A percentile compares a stretch with the other conserved stretches of the same genome.
phyloP scores from a whole-genome alignment of 139 green algal species.

The Nannochloris sp. region DNA sequence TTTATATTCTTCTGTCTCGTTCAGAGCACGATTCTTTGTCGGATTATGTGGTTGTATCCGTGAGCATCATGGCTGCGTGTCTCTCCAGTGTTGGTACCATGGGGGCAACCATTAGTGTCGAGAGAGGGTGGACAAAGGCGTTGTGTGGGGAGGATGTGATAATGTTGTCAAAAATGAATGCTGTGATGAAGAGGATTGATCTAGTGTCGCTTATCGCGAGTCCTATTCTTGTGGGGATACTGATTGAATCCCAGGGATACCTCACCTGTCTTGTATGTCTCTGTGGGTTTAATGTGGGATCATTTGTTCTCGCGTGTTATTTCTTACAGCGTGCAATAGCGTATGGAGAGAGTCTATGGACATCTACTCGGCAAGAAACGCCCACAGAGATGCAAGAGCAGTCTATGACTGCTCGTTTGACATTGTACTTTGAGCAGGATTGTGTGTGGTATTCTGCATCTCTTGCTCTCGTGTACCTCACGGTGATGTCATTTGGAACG shows the following conservation, averaged over 20 bases:
- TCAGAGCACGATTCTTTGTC: background rate
- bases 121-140: slow-evolving; percentile 44
- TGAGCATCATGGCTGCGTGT: slow-evolving; percentile 31
- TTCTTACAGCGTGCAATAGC: slow-evolving; percentile 8
- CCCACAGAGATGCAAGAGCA: background rate
- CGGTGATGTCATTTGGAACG: slow-evolving; percentile 50
- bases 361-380: background rate
- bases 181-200: slow-evolving; percentile 71
- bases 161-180: slow-evolving; percentile 39
- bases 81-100: slow-evolving; percentile 42
- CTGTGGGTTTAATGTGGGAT: background rate
- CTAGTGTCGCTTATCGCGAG: slow-evolving; percentile 57
- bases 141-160: slow-evolving; percentile 32
- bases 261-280: background rate
- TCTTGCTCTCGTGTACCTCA: slow-evolving; percentile 71
- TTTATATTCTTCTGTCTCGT: background rate
- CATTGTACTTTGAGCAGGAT: slow-evolving; percentile 46
- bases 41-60: slow-evolving; percentile 33
- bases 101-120: slow-evolving; percentile 49
- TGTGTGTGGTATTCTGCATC: slow-evolving; percentile 48
- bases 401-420: background rate
- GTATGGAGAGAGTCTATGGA: slow-evolving; percentile 9
- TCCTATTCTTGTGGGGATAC: slow-evolving; percentile 47
- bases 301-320: background rate
- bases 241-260: slow-evolving; percentile 47